Percentiles rank a stretch among this genome's conserved stretches.
Evolutionary conservation across 495 filamentous ascomycete species (phyloP).

Genomic region (Tuber melanosporum): DNA sequence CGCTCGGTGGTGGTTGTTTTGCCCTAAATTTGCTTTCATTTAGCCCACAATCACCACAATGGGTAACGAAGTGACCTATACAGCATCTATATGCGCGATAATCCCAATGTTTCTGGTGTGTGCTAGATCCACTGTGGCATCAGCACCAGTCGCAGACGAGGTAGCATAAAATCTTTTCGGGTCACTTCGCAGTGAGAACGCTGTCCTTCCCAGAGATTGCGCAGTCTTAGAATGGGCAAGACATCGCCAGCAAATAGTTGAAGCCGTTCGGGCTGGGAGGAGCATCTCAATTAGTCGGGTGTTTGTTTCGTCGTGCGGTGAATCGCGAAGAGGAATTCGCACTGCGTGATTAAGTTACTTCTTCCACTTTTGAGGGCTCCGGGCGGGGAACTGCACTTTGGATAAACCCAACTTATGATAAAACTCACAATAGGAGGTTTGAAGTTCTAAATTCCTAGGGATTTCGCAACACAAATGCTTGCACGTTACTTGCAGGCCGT

Average conservation of each 20-base stretch:
- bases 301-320: neutral
- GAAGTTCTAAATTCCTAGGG: neutral
- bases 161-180: constrained; percentile 15
- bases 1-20: constrained; percentile 99
- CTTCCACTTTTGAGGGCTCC: neutral
- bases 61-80: constrained; percentile 35
- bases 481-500: neutral
- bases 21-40: constrained; percentile 51
- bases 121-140: constrained; percentile 43
- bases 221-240: neutral
- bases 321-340: neutral
- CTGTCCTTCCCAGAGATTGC: neutral
- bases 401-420: neutral
- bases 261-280: constrained; percentile 8
- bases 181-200: constrained; percentile 5
- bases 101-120: constrained; percentile 93
- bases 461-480: neutral
- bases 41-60: neutral
- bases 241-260: constrained; percentile 13
- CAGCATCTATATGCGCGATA: constrained; percentile 97
- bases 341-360: neutral
- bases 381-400: neutral
- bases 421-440: neutral
- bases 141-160: constrained; percentile 15
- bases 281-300: constrained; percentile 12